Percentiles rank a stretch among this genome's conserved stretches.
Conservation (phyloP, 2,329 filamentous ascomycete species). For the Fusarium nanum region DNA sequence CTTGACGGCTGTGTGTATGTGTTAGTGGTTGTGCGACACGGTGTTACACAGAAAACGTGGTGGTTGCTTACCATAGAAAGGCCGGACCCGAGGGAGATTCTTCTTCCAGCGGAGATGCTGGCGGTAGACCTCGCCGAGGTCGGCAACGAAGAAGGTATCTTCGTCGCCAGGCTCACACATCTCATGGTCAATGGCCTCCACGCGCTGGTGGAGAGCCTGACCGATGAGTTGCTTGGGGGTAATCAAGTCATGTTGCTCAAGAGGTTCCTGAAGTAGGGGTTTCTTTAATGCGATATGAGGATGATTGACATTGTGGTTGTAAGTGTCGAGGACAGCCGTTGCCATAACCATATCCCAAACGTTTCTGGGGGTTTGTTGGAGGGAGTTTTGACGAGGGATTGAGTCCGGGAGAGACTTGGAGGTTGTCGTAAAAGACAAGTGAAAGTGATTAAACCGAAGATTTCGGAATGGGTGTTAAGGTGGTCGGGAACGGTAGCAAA, state of each 20-base stretch:
- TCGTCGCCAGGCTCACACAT: constrained; percentile 91
- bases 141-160: constrained; percentile 97
- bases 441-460: constrained; percentile 34
- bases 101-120: constrained; percentile 99
- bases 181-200: constrained; percentile 86
- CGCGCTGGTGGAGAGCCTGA: constrained; percentile 85
- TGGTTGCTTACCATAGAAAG: constrained; percentile 83
- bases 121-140: constrained; percentile 97
- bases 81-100: constrained; percentile 90
- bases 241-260: constrained; percentile 56
- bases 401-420: constrained; percentile 4
- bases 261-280: constrained; percentile 53
- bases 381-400: constrained; percentile 32
- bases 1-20: constrained; percentile 79
- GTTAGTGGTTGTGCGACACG: constrained; percentile 4
- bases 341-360: constrained; percentile 73
- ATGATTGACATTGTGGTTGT: constrained; percentile 63
- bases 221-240: constrained; percentile 84
- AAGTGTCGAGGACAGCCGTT: constrained; percentile 68
- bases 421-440: not conserved
- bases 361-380: constrained; percentile 38
- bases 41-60: no score
- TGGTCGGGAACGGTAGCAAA: constrained; percentile 94
- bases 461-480: constrained; percentile 76
- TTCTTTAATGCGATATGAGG: constrained; percentile 62